These are phyloP conservation scores for Amyloporia xantha DNA, from an alignment of 768 basidiomycete species.

Conservation along the genomic window DNA sequence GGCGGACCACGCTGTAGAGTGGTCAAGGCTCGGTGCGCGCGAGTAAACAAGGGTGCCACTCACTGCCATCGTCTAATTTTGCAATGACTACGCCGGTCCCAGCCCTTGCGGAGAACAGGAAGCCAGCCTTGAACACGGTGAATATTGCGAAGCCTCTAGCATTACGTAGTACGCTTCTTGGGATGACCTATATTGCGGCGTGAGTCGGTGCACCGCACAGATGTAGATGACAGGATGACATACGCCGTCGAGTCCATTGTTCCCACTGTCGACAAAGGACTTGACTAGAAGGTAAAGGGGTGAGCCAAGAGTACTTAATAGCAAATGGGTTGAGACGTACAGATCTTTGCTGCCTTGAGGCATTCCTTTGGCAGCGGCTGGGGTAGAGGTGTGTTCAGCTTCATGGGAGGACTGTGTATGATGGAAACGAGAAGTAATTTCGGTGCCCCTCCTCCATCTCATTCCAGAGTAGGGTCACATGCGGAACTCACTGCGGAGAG, in stretches of 20 bases:
- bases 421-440: background rate
- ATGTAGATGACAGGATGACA: slow-evolving; percentile 14
- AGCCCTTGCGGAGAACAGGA: slow-evolving; percentile 69
- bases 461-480: background rate
- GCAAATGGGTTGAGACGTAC: slow-evolving; percentile 35
- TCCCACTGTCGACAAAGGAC: slow-evolving; percentile 74
- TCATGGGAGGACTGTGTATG: slow-evolving; percentile 32
- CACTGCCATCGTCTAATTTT: slow-evolving; percentile 71
- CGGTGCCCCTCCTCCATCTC: background rate
- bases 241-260: slow-evolving; percentile 82
- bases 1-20: slow-evolving; percentile 73
- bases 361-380: slow-evolving; percentile 77
- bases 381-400: slow-evolving; percentile 44
- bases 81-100: slow-evolving; percentile 90
- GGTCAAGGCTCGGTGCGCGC: background rate
- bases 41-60: slow-evolving; percentile 24
- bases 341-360: slow-evolving; percentile 80
- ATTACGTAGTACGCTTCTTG: slow-evolving; percentile 45
- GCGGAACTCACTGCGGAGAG: slow-evolving; percentile 1
- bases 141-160: slow-evolving; percentile 86
- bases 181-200: slow-evolving; percentile 39
- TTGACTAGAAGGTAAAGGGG: slow-evolving; percentile 67
- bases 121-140: slow-evolving; percentile 70
- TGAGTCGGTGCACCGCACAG: background rate
- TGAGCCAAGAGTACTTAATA: too few relatives aligned